Percentiles rank a stretch among this genome's conserved stretches.
phyloP scores from a whole-genome alignment of 2,329 filamentous ascomycete species.

The Phaeoacremonium minimum region DNA sequence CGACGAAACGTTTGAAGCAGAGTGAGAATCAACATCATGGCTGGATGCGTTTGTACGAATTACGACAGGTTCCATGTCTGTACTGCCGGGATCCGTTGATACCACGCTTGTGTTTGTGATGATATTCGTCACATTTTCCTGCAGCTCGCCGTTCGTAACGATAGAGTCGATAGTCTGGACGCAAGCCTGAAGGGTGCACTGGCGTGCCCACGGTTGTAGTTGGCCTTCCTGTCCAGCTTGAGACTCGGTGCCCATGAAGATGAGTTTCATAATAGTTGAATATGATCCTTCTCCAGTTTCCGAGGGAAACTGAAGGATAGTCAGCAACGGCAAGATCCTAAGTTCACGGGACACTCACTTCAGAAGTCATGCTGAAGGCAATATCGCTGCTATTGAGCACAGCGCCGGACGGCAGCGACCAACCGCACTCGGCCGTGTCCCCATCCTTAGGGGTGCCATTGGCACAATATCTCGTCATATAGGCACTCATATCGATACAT shows the following conservation, averaged over 20 bases:
- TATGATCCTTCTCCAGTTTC: slow-evolving; percentile 19
- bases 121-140: slow-evolving; percentile 14
- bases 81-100: slow-evolving; percentile 9
- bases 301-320: slow-evolving; percentile 13
- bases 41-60: slow-evolving; percentile 10
- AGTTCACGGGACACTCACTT: not conserved
- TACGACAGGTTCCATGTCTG: slow-evolving; percentile 12
- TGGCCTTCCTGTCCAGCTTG: slow-evolving; percentile 14
- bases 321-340: not conserved
- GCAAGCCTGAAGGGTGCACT: slow-evolving; percentile 22
- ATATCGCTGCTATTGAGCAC: slow-evolving; percentile 15
- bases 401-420: slow-evolving; percentile 20
- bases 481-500: slow-evolving; percentile 20
- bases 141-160: slow-evolving; percentile 19
- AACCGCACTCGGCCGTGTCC: slow-evolving; percentile 17
- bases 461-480: slow-evolving; percentile 19
- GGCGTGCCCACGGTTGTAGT: slow-evolving; percentile 21
- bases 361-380: slow-evolving; percentile 25
- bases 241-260: slow-evolving; percentile 26
- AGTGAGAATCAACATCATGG: too few relatives aligned
- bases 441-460: slow-evolving; percentile 1
- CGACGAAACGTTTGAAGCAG: too few relatives aligned
- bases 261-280: slow-evolving; percentile 23
- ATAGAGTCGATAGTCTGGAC: slow-evolving; percentile 20
- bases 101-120: slow-evolving; percentile 20